Evolutionary conservation across 2,329 filamentous ascomycete species (phyloP).

Genomic region (Fusarium devonianum): DNA sequence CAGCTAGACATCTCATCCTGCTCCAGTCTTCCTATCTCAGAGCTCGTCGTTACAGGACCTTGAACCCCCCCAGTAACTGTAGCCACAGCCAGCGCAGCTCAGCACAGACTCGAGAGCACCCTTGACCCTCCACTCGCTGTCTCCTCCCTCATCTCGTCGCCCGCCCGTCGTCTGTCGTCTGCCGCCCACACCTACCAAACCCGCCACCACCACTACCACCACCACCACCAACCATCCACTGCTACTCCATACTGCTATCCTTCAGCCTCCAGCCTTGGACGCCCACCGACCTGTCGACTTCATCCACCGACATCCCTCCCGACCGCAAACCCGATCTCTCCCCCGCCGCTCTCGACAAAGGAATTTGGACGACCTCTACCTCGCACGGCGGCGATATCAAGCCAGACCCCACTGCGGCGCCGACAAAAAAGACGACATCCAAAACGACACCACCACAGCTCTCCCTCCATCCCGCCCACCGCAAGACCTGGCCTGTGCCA

Average conservation of each 20-base stretch:
- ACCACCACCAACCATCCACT: slow-evolving; percentile 9
- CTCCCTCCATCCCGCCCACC: slow-evolving; percentile 25
- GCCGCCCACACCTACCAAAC: slow-evolving; percentile 21
- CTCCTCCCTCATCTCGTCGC: slow-evolving; percentile 35
- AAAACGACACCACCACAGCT: slow-evolving; percentile 37
- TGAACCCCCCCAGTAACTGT: background rate
- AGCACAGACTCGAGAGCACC: slow-evolving; percentile 31
- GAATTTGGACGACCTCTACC: slow-evolving; percentile 27
- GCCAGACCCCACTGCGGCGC: slow-evolving; percentile 35
- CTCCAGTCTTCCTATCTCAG: background rate
- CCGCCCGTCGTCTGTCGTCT: slow-evolving; percentile 17
- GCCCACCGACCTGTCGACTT: slow-evolving; percentile 25
- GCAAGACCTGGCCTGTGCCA: slow-evolving; percentile 34
- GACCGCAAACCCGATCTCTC: slow-evolving; percentile 14
- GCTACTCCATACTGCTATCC: background rate
- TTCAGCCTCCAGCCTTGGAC: slow-evolving; percentile 34
- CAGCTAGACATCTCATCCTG: slow-evolving; percentile 13
- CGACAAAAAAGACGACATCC: slow-evolving; percentile 37
- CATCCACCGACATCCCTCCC: slow-evolving; percentile 23
- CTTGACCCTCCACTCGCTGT: slow-evolving; percentile 28
- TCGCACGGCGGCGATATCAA: slow-evolving; percentile 31
- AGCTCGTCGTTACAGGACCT: background rate
- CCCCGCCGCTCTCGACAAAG: slow-evolving; percentile 12
- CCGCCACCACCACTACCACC: slow-evolving; percentile 18
- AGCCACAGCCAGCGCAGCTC: slow-evolving; percentile 16